A percentile compares a stretch with the other conserved stretches of the same genome.
These are phyloP conservation scores for Kodamaea derodonti DNA, from an alignment of 1,139 yeast genomes.

Conservation along the genomic window DNA sequence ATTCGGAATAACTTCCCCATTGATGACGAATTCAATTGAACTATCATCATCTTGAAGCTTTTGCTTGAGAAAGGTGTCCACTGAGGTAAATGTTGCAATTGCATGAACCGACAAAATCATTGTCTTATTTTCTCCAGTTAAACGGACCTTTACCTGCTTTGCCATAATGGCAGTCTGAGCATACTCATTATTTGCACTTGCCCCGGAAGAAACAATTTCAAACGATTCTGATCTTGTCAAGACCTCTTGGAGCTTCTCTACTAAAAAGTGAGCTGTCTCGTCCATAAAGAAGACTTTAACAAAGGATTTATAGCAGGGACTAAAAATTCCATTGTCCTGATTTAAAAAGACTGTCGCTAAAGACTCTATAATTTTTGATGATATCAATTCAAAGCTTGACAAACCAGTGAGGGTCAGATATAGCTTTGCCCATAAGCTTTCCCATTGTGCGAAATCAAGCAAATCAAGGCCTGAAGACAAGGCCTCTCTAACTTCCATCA, in stretches of 20 bases:
- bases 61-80: constrained; percentile 57
- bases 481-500: constrained; percentile 15
- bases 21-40: constrained; percentile 54
- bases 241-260: constrained; percentile 67
- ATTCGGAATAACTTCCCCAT: constrained; percentile 59
- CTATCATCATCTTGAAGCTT: constrained; percentile 19
- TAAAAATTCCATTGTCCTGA: constrained; percentile 17
- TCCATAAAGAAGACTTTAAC: constrained; percentile 39
- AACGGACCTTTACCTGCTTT: constrained; percentile 61
- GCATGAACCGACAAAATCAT: constrained; percentile 77
- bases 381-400: constrained; percentile 73
- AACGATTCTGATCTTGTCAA: constrained; percentile 74
- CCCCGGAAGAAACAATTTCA: constrained; percentile 62
- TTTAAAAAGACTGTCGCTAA: constrained; percentile 24
- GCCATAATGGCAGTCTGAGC: constrained; percentile 61
- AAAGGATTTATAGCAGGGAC: constrained; percentile 43
- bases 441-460: constrained; percentile 39
- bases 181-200: constrained; percentile 9
- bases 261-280: constrained; percentile 31
- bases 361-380: constrained; percentile 60
- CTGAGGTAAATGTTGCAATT: constrained; percentile 75
- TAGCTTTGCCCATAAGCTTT: constrained; percentile 43
- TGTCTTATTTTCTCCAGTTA: constrained; percentile 36
- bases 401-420: constrained; percentile 29
- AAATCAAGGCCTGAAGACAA: constrained; percentile 10